Evolutionary conservation across 768 basidiomycete species (phyloP), one percentile per base, ranked within the genome.

Genomic region (Bullera alba): DNA sequence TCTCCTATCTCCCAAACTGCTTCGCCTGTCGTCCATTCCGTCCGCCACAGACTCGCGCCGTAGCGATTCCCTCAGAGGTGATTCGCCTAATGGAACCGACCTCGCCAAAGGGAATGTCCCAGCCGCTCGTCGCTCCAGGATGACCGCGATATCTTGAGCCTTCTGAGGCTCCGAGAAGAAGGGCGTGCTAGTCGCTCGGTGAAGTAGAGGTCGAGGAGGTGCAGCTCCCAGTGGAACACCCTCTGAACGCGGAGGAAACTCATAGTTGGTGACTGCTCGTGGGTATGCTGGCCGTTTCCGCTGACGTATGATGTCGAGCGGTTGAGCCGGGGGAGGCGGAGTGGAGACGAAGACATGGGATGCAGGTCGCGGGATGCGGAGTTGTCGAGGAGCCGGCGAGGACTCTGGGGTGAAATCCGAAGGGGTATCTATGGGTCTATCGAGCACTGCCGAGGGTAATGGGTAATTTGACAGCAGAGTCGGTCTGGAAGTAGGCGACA

Each of bases 391-490:
- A 16, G 45, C n/a, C 17, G 45, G 45, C 3, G 34, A 23, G 3
- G 42, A 42, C 23, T n/a, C 28, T 22, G 27, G 27, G 4, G 50
- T 44, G 21, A 51, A 28, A 23, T 43, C 50, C 5, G 50, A 51
- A 5, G 41, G 42, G 5, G 42, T 43, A 17, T 28, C 35, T 8
- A 26, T 21, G 16, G 21, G 41, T 8, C 15, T 15, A 22, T 15
- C 42, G 19, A 28, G 48, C 10, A n/a, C 32, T n/a, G 51, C 36
- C 4, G 34, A 34, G 5, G 44, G 25, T 12, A 65, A 42, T 14
- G 63, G 66, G 48, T 53, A 68, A 46, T 65, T 68, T 21, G 57
- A 60, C 3, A 58, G 50, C 5, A 62, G 23, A 2, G 53, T 22
- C 3, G 57, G 60, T 3, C 58, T 25, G n/a, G n/a, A n/a, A 2